phyloP scores from a whole-genome alignment of 192 early-diverging fungal genomes.

The Thamnidium elegans region DNA sequence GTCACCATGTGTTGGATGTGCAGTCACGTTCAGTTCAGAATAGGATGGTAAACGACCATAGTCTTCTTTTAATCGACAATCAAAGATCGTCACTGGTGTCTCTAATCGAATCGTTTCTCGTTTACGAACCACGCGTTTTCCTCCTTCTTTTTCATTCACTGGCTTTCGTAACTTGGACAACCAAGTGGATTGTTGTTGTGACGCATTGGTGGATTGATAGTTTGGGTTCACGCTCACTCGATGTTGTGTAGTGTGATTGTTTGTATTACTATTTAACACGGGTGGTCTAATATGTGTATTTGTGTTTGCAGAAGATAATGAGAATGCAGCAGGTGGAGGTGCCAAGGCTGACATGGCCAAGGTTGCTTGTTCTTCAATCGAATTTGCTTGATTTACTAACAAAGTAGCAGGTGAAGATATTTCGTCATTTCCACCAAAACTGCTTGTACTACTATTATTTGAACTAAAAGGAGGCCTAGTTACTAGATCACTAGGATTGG shows the following conservation, averaged over 20 bases:
- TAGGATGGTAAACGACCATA: constrained; percentile 30
- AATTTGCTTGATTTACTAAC: background rate
- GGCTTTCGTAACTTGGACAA: constrained; percentile 6
- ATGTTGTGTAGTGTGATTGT: background rate
- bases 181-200: background rate
- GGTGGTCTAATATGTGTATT: constrained; percentile 1
- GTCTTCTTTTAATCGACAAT: constrained; percentile 33
- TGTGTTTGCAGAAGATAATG: background rate
- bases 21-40: constrained; percentile 20
- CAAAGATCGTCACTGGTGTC: constrained; percentile 24
- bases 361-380: background rate
- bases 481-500: too few relatives aligned
- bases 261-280: background rate
- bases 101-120: constrained; percentile 12
- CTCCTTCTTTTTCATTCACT: constrained; percentile 1
- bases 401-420: background rate
- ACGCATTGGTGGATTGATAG: background rate
- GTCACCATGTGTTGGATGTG: constrained; percentile 3
- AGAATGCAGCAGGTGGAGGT: background rate
- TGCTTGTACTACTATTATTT: background rate
- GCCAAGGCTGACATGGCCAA: background rate
- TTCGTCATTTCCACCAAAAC: background rate
- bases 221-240: background rate
- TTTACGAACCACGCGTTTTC: background rate
- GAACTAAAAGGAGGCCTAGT: background rate